Conservation (phyloP, 2,329 filamentous ascomycete species). For the Monosporascus sp. region DNA sequence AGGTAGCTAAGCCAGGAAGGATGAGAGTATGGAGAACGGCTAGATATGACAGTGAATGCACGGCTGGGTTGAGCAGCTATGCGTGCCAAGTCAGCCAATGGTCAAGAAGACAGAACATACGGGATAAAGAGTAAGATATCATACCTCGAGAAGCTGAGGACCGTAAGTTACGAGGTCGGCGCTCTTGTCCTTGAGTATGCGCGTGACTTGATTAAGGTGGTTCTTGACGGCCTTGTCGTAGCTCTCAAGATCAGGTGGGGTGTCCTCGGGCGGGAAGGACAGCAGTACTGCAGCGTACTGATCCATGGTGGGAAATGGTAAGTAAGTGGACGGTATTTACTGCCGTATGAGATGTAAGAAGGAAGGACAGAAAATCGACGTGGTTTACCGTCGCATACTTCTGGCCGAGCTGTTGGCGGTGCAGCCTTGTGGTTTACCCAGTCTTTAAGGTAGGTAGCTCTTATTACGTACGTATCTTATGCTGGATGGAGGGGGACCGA, state of each 20-base stretch:
- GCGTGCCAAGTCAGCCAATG: conserved; percentile 10
- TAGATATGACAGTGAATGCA: conserved; percentile 48
- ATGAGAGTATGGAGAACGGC: conserved; percentile 38
- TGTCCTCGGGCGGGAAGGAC: conserved; percentile 33
- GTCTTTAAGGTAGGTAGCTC: too few species aligned
- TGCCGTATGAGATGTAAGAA: too few species aligned
- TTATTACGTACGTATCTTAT: too few species aligned
- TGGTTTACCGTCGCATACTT: too few species aligned
- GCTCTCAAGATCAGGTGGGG: conserved; percentile 22
- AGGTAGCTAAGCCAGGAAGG: conserved; percentile 25
- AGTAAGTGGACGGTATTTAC: not conserved
- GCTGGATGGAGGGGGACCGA: too few species aligned
- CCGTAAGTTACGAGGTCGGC: conserved; percentile 29
- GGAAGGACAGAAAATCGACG: too few species aligned
- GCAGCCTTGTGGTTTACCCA: too few species aligned
- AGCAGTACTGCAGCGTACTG: conserved; percentile 31
- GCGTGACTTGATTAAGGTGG: conserved; percentile 33
- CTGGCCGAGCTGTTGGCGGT: too few species aligned
- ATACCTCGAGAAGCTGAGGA: conserved; percentile 35
- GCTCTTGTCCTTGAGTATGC: conserved; percentile 29
- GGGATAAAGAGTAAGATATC: not conserved
- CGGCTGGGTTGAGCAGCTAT: conserved; percentile 41
- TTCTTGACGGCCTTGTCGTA: conserved; percentile 35
- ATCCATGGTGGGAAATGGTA: conserved; percentile 28
- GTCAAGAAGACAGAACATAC: not conserved